These are phyloP conservation scores for Gloeostereum incarnatum DNA, from an alignment of 768 basidiomycete genomes.

Conservation along the genomic window DNA sequence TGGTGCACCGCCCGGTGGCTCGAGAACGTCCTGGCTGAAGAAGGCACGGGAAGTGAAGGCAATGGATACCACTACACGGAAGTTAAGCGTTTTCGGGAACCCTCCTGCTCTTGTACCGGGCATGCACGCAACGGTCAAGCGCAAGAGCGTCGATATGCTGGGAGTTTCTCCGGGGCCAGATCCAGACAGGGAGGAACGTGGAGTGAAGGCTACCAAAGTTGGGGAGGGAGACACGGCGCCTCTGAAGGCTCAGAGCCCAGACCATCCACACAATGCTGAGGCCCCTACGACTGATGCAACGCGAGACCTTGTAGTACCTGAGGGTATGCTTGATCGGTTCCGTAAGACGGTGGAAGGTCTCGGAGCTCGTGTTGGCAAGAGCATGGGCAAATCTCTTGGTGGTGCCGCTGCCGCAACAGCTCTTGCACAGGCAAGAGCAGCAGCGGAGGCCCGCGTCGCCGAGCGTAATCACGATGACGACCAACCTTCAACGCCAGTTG, in stretches of 20 bases:
- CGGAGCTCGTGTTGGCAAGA: conserved; percentile 48
- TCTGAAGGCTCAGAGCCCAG: conserved; percentile 6
- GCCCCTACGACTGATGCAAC: not conserved
- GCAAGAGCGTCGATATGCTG: conserved; percentile 54
- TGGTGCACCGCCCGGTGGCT: conserved; percentile 35
- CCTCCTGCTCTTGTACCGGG: conserved; percentile 7
- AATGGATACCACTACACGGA: conserved; percentile 42
- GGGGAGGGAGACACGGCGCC: conserved; percentile 23
- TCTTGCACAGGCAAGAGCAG: conserved; percentile 58
- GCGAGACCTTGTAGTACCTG: conserved; percentile 20
- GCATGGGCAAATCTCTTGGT: conserved; percentile 54
- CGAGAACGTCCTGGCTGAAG: conserved; percentile 74
- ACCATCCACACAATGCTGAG: conserved; percentile 7
- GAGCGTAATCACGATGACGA: conserved; percentile 48
- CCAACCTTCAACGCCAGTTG: conserved; percentile 3
- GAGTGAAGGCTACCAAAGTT: conserved; percentile 40
- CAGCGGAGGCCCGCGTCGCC: conserved; percentile 62
- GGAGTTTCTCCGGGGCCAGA: conserved; percentile 11
- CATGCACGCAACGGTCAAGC: conserved; percentile 32
- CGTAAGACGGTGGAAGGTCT: conserved; percentile 67
- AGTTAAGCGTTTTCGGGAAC: conserved; percentile 11
- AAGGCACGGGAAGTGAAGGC: conserved; percentile 71
- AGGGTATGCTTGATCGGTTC: conserved; percentile 53
- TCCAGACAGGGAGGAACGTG: conserved; percentile 31
- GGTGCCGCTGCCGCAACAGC: conserved; percentile 43